Percentiles rank a stretch among this genome's conserved stretches.
Conservation (phyloP, 208 protist species). For the Spongospora subterranea region DNA sequence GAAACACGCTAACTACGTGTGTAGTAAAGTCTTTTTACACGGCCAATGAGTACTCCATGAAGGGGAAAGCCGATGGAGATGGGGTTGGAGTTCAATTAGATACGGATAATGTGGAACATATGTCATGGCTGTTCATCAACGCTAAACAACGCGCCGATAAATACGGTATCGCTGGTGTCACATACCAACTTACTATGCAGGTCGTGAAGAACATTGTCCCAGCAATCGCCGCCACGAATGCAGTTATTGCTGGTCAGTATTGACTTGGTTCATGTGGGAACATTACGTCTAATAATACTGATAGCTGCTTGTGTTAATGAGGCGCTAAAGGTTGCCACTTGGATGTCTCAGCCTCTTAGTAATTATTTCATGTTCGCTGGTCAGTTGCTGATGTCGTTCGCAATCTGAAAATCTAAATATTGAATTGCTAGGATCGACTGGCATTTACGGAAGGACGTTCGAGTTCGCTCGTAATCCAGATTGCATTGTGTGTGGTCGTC, state of each 20-base stretch:
- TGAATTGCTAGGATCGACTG: slow-evolving; percentile 38
- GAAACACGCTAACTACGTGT: not conserved
- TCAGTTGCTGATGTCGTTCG: not conserved
- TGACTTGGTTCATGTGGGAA: slow-evolving; percentile 75
- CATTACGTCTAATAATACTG: not conserved
- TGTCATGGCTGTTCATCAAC: slow-evolving; percentile 83
- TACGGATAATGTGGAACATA: slow-evolving; percentile 85
- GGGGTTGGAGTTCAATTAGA: slow-evolving; percentile 69
- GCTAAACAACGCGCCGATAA: slow-evolving; percentile 82
- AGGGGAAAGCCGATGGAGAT: not conserved
- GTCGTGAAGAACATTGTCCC: slow-evolving; percentile 98
- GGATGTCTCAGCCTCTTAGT: not conserved
- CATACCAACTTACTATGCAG: slow-evolving; percentile 73
- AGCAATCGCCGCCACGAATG: slow-evolving; percentile 96
- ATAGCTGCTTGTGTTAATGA: not conserved
- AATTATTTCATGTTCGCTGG: slow-evolving; percentile 83
- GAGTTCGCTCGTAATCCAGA: slow-evolving; percentile 76
- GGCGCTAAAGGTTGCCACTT: not conserved
- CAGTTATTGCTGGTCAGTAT: slow-evolving; percentile 88
- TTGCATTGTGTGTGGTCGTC: slow-evolving; percentile 77
- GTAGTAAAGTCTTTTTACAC: not conserved
- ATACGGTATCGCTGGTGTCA: slow-evolving; percentile 89
- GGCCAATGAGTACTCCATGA: not conserved
- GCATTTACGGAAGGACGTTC: slow-evolving; percentile 82
- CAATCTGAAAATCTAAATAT: not conserved